Evolutionary conservation across 2,329 filamentous ascomycete species (phyloP).

Genomic region (Leptographium lundbergii): DNA sequence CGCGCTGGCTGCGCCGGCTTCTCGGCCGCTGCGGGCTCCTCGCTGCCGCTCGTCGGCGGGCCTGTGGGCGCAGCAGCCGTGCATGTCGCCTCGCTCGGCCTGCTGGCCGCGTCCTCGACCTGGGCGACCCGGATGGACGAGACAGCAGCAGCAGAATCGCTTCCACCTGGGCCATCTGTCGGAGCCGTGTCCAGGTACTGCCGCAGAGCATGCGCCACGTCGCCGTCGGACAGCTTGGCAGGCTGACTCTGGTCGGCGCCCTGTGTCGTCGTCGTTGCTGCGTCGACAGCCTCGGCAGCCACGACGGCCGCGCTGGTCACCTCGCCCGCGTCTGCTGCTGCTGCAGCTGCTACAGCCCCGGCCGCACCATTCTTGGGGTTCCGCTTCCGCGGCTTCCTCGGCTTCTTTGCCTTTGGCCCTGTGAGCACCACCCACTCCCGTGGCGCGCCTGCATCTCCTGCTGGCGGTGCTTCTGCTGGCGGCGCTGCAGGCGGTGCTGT

Average conservation of each 20-base stretch:
- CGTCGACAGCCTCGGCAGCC: background rate
- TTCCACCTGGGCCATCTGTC: background rate
- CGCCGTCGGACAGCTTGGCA: background rate
- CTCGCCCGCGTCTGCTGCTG: background rate
- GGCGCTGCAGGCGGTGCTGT: background rate
- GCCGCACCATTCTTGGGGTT: background rate
- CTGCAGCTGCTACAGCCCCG: background rate
- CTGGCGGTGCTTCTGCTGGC: background rate
- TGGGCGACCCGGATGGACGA: background rate
- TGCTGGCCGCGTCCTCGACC: background rate
- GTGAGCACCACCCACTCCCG: background rate
- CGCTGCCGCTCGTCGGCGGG: background rate
- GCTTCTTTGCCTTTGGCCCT: constrained; percentile 1
- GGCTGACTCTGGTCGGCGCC: background rate
- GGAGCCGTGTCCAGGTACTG: constrained; percentile 3
- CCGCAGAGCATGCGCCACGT: constrained; percentile 4
- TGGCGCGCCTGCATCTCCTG: background rate
- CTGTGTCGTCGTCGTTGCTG: background rate
- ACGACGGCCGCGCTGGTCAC: no score
- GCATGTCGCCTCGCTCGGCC: background rate
- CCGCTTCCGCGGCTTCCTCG: background rate
- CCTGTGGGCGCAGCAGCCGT: background rate
- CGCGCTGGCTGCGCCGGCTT: background rate
- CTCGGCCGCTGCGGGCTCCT: background rate
- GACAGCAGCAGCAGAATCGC: background rate